These are phyloP conservation scores for Amborella trichopoda DNA, from an alignment of 164 flowering plant genomes.

Conservation along the genomic window DNA sequence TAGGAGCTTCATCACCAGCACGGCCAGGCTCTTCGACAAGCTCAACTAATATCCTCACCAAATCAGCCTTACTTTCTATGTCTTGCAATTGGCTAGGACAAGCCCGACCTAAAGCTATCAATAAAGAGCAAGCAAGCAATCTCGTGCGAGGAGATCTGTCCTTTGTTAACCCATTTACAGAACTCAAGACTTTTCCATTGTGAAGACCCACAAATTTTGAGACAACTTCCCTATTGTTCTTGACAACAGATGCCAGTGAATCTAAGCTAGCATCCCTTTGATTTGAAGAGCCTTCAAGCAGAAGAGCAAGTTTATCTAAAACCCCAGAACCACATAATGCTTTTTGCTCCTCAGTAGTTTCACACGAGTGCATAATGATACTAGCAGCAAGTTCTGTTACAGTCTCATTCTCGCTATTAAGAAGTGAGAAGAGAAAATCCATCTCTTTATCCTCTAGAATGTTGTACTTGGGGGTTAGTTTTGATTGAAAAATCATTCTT, in stretches of 20 bases:
- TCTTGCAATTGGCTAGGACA: conserved; percentile 47
- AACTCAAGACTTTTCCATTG: conserved; percentile 42
- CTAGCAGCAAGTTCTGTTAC: conserved; percentile 81
- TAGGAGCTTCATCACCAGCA: conserved; percentile 89
- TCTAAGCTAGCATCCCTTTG: conserved; percentile 86
- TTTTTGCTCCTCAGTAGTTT: conserved; percentile 58
- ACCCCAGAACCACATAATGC: conserved; percentile 61
- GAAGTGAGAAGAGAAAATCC: conserved; percentile 54
- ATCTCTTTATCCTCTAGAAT: conserved; percentile 39
- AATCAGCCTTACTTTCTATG: conserved; percentile 34
- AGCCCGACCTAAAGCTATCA: conserved; percentile 49
- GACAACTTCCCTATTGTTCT: conserved; percentile 46
- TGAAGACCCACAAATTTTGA: conserved; percentile 38
- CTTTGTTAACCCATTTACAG: conserved; percentile 42
- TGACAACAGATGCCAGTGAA: conserved; percentile 53
- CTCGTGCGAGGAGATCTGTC: conserved; percentile 71
- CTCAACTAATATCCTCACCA: conserved; percentile 54
- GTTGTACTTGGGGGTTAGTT: conserved; percentile 77
- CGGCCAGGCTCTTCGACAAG: conserved; percentile 82
- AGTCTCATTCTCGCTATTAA: conserved; percentile 73
- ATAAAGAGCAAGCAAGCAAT: conserved; percentile 63
- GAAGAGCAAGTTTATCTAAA: conserved; percentile 37
- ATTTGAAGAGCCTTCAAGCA: conserved; percentile 61
- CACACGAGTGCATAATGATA: conserved; percentile 79
- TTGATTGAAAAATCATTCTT: conserved; percentile 82